Evolutionary conservation across 1,284 basidiomycete genomes (phyloP).

Genomic region (Sporisorium reilianum): DNA sequence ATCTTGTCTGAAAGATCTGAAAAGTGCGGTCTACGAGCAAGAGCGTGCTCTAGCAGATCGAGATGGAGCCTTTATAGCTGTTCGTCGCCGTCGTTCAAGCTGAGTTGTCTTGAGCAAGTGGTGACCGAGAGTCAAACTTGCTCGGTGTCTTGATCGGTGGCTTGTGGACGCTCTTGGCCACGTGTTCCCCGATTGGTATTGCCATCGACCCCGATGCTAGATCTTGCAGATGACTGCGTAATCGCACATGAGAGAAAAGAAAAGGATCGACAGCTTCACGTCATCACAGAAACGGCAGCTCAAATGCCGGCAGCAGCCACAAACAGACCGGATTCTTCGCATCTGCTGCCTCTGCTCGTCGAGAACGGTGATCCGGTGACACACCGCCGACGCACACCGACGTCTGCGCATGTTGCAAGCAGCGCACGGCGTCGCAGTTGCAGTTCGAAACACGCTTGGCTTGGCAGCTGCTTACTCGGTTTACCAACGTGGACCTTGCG

Average conservation of each 20-base stretch:
- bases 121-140: slow-evolving; percentile 14
- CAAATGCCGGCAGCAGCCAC: slow-evolving; percentile 3
- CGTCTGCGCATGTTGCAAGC: too few relatives aligned
- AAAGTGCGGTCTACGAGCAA: neutral
- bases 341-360: too few relatives aligned
- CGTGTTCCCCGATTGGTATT: neutral
- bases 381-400: too few relatives aligned
- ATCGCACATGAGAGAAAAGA: slow-evolving; percentile 4
- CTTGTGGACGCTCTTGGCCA: neutral
- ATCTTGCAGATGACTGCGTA: neutral
- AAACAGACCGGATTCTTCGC: too few relatives aligned
- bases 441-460: too few relatives aligned
- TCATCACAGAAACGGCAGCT: neutral
- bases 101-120: neutral
- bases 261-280: slow-evolving; percentile 5
- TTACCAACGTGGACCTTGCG: neutral
- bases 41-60: neutral
- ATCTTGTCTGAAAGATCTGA: slow-evolving; percentile 16
- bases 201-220: neutral
- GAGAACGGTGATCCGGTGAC: too few relatives aligned
- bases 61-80: neutral
- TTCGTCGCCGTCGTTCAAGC: neutral
- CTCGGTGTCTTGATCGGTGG: slow-evolving; percentile 32
- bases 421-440: too few relatives aligned
- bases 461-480: too few relatives aligned